Percentiles rank a stretch among this genome's conserved stretches.
These are phyloP conservation scores for Ciborinia camelliae DNA, from an alignment of 2,329 filamentous ascomycete species.

Conservation along the genomic window DNA sequence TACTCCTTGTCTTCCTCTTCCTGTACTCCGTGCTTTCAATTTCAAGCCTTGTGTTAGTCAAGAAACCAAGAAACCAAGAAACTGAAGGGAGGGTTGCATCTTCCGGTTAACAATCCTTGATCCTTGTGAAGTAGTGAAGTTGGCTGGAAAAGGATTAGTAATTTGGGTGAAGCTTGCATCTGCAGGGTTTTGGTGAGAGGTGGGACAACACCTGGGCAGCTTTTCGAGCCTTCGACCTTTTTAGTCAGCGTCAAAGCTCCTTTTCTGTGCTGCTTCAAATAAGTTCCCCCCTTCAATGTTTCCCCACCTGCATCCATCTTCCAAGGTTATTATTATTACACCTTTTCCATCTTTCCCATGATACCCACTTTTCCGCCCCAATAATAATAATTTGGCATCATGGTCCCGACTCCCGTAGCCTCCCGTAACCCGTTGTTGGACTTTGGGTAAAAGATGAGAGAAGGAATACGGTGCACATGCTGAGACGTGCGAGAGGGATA, in stretches of 20 bases:
- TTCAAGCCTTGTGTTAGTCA: background rate
- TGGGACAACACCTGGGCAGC: background rate
- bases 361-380: background rate
- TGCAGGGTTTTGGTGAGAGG: constrained; percentile 2
- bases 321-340: no score
- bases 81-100: background rate
- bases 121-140: no score
- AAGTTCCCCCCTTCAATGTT: background rate
- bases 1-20: background rate
- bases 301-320: background rate
- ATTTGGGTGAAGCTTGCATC: constrained; percentile 4
- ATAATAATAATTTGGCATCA: background rate
- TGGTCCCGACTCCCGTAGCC: no score
- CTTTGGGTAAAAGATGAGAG: background rate
- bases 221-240: background rate
- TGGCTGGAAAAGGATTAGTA: background rate
- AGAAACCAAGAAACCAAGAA: background rate
- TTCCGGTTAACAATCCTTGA: background rate
- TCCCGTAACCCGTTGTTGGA: background rate
- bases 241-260: constrained; percentile 10
- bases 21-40: no score
- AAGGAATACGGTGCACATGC: background rate
- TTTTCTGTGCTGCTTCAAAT: background rate
- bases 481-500: background rate
- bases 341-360: background rate